Conservation (phyloP, 2,329 filamentous ascomycete genomes). For the Fusarium citri region DNA sequence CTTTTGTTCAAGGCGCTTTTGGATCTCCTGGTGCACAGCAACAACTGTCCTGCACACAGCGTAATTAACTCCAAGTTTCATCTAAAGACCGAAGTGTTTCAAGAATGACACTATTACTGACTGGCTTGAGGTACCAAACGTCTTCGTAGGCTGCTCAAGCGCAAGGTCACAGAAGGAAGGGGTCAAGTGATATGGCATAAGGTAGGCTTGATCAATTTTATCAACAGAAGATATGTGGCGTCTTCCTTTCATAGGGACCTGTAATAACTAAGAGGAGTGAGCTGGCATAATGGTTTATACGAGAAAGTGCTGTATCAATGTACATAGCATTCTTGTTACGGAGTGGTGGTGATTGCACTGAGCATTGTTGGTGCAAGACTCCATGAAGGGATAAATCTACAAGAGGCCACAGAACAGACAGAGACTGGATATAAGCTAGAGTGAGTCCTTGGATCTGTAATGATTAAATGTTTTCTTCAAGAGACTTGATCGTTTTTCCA, state of each 20-base stretch:
- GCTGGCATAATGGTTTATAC: not conserved
- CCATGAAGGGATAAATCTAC: not conserved
- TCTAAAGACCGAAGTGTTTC: not conserved
- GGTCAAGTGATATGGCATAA: not conserved
- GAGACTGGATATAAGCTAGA: not conserved
- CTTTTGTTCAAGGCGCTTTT: not conserved
- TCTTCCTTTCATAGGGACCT: not conserved
- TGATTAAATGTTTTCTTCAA: accelerated
- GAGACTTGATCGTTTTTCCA: not conserved
- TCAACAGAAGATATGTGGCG: not conserved
- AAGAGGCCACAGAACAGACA: not conserved
- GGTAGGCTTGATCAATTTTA: not conserved
- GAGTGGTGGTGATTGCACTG: not conserved
- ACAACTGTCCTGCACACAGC: not conserved
- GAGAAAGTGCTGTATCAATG: not conserved
- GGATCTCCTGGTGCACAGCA: not conserved
- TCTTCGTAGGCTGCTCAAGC: not conserved
- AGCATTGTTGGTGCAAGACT: not conserved
- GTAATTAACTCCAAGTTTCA: not conserved
- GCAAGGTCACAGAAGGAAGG: not conserved
- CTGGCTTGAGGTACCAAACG: not conserved
- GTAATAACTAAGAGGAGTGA: not conserved
- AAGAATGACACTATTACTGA: not conserved
- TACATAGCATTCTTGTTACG: not conserved
- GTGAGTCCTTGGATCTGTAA: not conserved